Conservation (phyloP, 2,329 filamentous ascomycete species). For the Alternaria gaisen region DNA sequence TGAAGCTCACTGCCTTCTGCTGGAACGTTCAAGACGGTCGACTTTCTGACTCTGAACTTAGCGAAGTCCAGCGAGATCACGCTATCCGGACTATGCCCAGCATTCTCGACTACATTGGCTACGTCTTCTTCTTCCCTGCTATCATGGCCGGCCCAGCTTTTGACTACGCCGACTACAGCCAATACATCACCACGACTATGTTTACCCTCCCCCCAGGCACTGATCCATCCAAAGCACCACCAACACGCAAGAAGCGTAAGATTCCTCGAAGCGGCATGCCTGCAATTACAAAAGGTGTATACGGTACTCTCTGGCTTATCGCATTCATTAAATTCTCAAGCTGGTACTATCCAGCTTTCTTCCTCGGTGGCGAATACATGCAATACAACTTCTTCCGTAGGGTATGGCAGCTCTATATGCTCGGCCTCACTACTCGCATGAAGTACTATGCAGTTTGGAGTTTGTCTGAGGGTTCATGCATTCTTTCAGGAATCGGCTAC, state of each 20-base stretch:
- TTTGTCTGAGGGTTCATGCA: conserved; percentile 91
- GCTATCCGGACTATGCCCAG: conserved; percentile 77
- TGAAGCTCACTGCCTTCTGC: conserved; percentile 96
- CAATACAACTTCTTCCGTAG: conserved; percentile 74
- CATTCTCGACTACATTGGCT: conserved; percentile 84
- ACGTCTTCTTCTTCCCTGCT: conserved; percentile 93
- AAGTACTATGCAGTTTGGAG: conserved; percentile 99
- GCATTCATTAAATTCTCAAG: conserved; percentile 76
- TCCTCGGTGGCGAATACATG: conserved; percentile 73
- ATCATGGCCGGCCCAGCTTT: conserved; percentile 91
- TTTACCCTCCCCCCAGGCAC: conserved; percentile 83
- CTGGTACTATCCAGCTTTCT: conserved; percentile 70
- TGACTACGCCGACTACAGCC: conserved; percentile 90
- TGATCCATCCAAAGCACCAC: conserved; percentile 85
- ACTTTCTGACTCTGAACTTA: conserved; percentile 79
- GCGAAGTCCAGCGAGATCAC: conserved; percentile 84
- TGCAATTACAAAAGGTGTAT: conserved; percentile 76
- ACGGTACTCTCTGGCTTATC: conserved; percentile 81
- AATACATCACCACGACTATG: conserved; percentile 93
- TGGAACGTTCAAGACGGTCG: conserved; percentile 97
- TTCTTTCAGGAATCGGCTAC: conserved; percentile 91
- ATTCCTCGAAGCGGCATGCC: conserved; percentile 91
- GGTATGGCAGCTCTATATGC: conserved; percentile 82
- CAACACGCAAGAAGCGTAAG: conserved; percentile 86
- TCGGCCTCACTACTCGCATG: conserved; percentile 80